Evolutionary conservation across 2,329 filamentous ascomycete genomes (phyloP), one percentile per base, ranked within the genome.

Genomic region (Cercospora canescens): DNA sequence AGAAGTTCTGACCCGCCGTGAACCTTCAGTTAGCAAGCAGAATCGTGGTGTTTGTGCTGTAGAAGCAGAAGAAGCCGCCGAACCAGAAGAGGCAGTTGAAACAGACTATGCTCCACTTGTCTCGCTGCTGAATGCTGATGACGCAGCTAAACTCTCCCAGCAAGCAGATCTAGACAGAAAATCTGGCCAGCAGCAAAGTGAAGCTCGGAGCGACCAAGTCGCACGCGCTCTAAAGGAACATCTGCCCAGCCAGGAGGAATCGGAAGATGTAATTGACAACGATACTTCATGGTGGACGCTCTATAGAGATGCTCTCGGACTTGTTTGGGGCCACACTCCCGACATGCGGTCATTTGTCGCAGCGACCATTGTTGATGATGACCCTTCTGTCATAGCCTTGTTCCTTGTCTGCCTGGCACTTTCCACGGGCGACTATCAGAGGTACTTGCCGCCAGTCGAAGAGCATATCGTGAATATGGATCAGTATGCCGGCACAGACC

Each of bases 201-300:
- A 11, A 48, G 11, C 39, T 24, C 45, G 21, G 14, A 50, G 45
- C 18, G 45, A 50, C 12, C 45, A 12, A 50, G 56, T 37, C 6
- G 34, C 56, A 14, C 59, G 35, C 2, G 66, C 37, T 3, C 45
- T 68, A 3, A 32, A 28, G 11, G 56, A 48, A 3, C 21, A 14
- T 48, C 11, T 68, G 26, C 68, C 68, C 5, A 12, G 60, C 21
- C 28, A 60, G 30, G 50, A 30, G 5, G 66, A 66, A 39, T 34
- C 68, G 34, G 45, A 55, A 9, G 60, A 62, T 0, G 65, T 68
- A 9, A 56, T 70, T 18, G 45, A 63, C 12, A 57, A 63, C 11
- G 28, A 66, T 30, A 60, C 63, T 59, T 66, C 63, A 3, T 70
- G 68, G 68, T 70, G 68, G 66, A 39, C 63, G 14, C 59, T 66